Percentiles rank a stretch among this genome's conserved stretches.
phyloP scores from a whole-genome alignment of 1,284 basidiomycete genomes.

The Ganoderma sinense region DNA sequence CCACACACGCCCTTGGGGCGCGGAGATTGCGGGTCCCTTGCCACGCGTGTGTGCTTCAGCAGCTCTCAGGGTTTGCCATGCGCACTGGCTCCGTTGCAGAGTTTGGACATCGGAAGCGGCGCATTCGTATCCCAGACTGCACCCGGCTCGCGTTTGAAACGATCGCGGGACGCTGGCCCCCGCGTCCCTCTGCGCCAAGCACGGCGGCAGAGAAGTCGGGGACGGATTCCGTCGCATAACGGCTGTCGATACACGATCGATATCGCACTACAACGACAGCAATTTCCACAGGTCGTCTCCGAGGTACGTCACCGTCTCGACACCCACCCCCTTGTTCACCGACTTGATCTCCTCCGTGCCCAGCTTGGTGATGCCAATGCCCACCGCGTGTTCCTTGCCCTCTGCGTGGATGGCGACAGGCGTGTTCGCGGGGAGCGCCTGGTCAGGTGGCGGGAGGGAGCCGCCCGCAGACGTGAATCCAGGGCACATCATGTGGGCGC shows the following conservation, averaged over 20 bases:
- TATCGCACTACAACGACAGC: constrained; percentile 62
- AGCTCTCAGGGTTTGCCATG: background rate
- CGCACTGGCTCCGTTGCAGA: background rate
- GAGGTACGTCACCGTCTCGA: constrained; percentile 86
- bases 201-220: background rate
- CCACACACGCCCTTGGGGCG: background rate
- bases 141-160: background rate
- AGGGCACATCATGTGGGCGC: constrained; percentile 97
- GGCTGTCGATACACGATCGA: constrained; percentile 21
- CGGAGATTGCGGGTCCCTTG: background rate
- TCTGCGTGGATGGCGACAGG: constrained; percentile 93
- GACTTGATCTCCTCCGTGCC: constrained; percentile 89
- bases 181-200: background rate
- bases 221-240: background rate
- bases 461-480: constrained; percentile 95
- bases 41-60: background rate
- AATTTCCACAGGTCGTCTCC: constrained; percentile 93
- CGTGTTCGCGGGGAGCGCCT: constrained; percentile 71
- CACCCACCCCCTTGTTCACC: constrained; percentile 90
- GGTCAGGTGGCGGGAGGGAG: constrained; percentile 79
- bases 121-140: background rate
- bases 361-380: constrained; percentile 87
- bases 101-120: background rate
- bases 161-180: background rate
- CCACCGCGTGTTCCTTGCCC: constrained; percentile 95